Evolutionary conservation across 1,284 basidiomycete species (phyloP), one percentile per base, ranked within the genome.

Genomic region (Austropuccinia psidii): DNA sequence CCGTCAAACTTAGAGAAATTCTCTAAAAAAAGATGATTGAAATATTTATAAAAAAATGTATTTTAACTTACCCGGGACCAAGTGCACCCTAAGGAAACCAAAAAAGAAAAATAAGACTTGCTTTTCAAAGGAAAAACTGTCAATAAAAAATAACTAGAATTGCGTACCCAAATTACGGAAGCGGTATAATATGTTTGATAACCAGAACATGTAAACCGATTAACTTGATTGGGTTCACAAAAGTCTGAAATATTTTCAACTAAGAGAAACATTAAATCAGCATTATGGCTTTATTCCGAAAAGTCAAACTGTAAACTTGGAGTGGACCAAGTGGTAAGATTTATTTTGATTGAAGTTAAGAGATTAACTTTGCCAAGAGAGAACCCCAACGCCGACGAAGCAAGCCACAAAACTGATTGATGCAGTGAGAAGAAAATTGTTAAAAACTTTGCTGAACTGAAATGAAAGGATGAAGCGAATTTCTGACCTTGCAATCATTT

Each of bases 311-410:
- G n/a, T n/a, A 29, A 39, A 33, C 24, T 21, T n/a, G 27, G 6
- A 64, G 27, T n/a, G 43, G 49, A 45, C 37, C 19, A 5, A 19
- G 27, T 24, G 21, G 3, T 31, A 64, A 31, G 11, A 11, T 27
- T 31, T 19, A n/a, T n/a, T n/a, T n/a, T n/a, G n/a, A 19, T 11
- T n/a, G n/a, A n/a, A n/a, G n/a, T n/a, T n/a, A n/a, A n/a, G n/a
- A n/a, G 17, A 52, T 57, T 50, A 2, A 72, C 68, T 72, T 57
- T 72, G 68, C 68, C 68, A 72, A 19, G 68, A 72, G 8, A 72
- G 21, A 41, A 72, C 68, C n/a, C 68, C 68, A 21, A 72, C 57
- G 3, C 68, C 68, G n/a, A 72, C 68, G 33, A 72, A 72, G 68
- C 68, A 72, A 19, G 68, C 57, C 1, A 72, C 57, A 8, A 72